Percentiles rank a stretch among this genome's conserved stretches.
phyloP scores from a whole-genome alignment of 2,329 filamentous ascomycete species.

The Pseudocercospora crystallina region DNA sequence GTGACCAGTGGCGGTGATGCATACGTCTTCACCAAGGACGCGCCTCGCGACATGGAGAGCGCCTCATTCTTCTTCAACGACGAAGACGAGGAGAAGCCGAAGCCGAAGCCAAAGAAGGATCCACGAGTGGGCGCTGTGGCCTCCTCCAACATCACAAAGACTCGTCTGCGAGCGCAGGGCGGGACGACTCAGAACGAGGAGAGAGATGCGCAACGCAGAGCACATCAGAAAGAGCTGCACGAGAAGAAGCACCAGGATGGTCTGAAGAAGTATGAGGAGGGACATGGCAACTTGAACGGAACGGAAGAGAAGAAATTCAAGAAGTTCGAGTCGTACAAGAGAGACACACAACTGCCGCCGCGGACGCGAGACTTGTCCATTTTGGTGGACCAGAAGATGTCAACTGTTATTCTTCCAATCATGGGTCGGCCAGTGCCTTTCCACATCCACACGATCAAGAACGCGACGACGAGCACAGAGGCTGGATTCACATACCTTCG shows the following conservation, averaged over 20 bases:
- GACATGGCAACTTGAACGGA: conserved; percentile 80
- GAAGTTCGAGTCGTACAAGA: conserved; percentile 97
- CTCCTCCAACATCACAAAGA: conserved; percentile 92
- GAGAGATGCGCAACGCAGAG: conserved; percentile 78
- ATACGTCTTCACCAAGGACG: conserved; percentile 90
- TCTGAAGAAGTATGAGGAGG: conserved; percentile 79
- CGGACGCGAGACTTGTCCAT: conserved; percentile 84
- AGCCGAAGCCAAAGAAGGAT: conserved; percentile 86
- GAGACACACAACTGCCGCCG: conserved; percentile 86
- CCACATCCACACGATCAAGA: conserved; percentile 98
- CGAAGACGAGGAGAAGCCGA: conserved; percentile 80
- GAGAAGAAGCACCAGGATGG: conserved; percentile 88
- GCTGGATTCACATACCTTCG: conserved; percentile 90
- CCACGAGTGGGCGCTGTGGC: conserved; percentile 81
- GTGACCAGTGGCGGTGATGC: conserved; percentile 70
- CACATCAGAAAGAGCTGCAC: conserved; percentile 89
- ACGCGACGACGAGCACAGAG: conserved; percentile 96
- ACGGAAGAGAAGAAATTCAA: conserved; percentile 98
- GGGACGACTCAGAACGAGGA: conserved; percentile 87
- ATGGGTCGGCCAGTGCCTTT: conserved; percentile 98
- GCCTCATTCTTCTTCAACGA: conserved; percentile 99
- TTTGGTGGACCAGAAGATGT: conserved; percentile 85
- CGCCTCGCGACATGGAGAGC: conserved; percentile 84
- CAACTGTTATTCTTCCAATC: conserved; percentile 87
- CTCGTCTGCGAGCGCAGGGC: conserved; percentile 85